Base-by-base conservation (phyloP, 371 early-diverging fungal species). In the Syncephalastrum contaminatum region DNA sequence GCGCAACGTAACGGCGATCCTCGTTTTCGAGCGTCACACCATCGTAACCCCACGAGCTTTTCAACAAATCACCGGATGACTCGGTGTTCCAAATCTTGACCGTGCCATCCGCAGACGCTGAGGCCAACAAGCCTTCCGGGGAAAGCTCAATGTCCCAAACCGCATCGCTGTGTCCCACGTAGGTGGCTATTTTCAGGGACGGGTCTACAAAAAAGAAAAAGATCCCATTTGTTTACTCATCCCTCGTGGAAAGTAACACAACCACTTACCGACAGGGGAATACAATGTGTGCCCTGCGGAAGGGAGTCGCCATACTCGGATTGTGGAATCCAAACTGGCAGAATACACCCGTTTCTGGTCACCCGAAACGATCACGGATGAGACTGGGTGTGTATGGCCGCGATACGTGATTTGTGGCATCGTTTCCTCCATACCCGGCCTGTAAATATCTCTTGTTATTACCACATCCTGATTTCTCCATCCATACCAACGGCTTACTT, bases 111-210 rank as follows among this genome's bases (percentile, higher is more conserved):
- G 90, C 87, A 18, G 91, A 87, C 4, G 87, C 88, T 2, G 92
- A 90, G 4, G 88, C 91, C 10, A 95, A 69, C 15, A 87, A 54
- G 20, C 62, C 42, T 19, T 72, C 49, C 4, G 89, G 87, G 58
- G 88, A 88, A 7, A 89, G 60, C 54, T 86, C 84, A 48, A 92
- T 69, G 57, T 91, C 91, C 96, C 96, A 95, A 14, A 95, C 83
- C 2, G 85, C 83, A 64, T 93, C 93, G 0, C 90, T 87, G 62
- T 93, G 94, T 1, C 91, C 93, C 13, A 88, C 80, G 55, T 81
- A 88, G 1, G 84, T 85, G 8, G 85, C 75, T 14, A 77, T 58
- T 22, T 80, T 72, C 16, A 86, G 43, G 0, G 79, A 75, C 30
- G 84, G 71, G 59, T 85, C 88, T 86, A 54, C 22, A 21, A 13